Conservation (phyloP, 768 basidiomycete genomes). For the Tylopilus vinaceipallidus region DNA sequence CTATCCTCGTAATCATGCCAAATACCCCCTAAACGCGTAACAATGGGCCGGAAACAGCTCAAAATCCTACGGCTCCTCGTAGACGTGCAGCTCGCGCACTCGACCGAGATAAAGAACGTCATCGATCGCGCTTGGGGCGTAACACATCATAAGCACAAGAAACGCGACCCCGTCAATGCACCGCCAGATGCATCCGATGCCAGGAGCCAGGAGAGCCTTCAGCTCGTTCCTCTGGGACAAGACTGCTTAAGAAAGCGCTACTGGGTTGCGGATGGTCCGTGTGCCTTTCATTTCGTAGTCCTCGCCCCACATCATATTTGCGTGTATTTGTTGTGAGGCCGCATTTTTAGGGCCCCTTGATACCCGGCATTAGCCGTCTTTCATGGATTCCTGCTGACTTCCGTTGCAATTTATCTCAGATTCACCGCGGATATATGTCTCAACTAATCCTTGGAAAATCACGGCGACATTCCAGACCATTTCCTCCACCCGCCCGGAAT, state of each 20-base stretch:
- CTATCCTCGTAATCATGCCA: slow-evolving; percentile 22
- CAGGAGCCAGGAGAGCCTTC: slow-evolving; percentile 62
- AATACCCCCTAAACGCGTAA: slow-evolving; percentile 32
- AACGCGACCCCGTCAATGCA: slow-evolving; percentile 57
- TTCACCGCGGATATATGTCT: slow-evolving; percentile 80
- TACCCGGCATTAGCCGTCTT: slow-evolving; percentile 38
- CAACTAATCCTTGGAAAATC: slow-evolving; percentile 90
- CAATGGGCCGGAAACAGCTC: slow-evolving; percentile 48
- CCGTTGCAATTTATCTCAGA: slow-evolving; percentile 48
- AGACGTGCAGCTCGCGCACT: slow-evolving; percentile 76
- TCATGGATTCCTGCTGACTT: slow-evolving; percentile 34
- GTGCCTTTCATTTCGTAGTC: slow-evolving; percentile 38
- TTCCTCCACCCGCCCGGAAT: slow-evolving; percentile 73
- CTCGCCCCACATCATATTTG: slow-evolving; percentile 53
- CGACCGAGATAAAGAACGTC: slow-evolving; percentile 60
- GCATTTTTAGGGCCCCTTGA: slow-evolving; percentile 43
- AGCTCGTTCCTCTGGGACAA: slow-evolving; percentile 72
- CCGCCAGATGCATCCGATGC: slow-evolving; percentile 60
- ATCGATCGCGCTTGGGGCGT: slow-evolving; percentile 90
- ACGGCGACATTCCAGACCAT: slow-evolving; percentile 72
- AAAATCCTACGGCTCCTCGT: slow-evolving; percentile 81
- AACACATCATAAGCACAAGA: slow-evolving; percentile 81
- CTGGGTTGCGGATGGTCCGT: slow-evolving; percentile 90
- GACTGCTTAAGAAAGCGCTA: slow-evolving; percentile 75
- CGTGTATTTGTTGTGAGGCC: slow-evolving; percentile 62